Percentiles rank a stretch among this genome's conserved stretches.
These are phyloP conservation scores for Maudiozyma barnettii DNA, from an alignment of 805 yeast genomes.

Conservation along the genomic window DNA sequence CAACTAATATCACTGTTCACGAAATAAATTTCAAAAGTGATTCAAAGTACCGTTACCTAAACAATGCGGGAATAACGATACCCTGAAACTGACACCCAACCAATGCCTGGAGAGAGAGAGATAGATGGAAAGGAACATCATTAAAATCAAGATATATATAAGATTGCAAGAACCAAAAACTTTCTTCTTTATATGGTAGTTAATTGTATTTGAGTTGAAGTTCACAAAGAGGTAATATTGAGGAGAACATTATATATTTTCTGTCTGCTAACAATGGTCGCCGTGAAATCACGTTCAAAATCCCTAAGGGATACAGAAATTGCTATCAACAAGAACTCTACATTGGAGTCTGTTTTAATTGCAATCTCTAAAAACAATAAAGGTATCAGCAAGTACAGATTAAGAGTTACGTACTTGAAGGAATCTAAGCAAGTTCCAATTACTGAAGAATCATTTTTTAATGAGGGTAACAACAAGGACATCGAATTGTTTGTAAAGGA, in stretches of 20 bases:
- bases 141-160: too few species aligned
- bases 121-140: too few species aligned
- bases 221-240: too few species aligned
- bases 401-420: slow-evolving; percentile 42
- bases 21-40: not conserved
- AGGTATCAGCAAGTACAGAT: slow-evolving; percentile 38
- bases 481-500: slow-evolving; percentile 63
- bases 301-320: slow-evolving; percentile 40
- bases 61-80: too few species aligned
- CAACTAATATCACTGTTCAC: not conserved
- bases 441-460: slow-evolving; percentile 18
- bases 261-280: slow-evolving; percentile 2
- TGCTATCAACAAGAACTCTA: slow-evolving; percentile 29
- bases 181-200: too few species aligned
- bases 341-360: slow-evolving; percentile 36
- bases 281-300: slow-evolving; percentile 53
- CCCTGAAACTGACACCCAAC: too few species aligned
- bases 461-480: slow-evolving; percentile 27
- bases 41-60: too few species aligned
- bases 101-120: too few species aligned
- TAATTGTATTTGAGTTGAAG: too few species aligned
- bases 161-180: too few species aligned
- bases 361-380: slow-evolving; percentile 38
- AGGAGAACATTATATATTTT: too few species aligned
- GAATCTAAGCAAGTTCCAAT: slow-evolving; percentile 29